Evolutionary conservation across 2,329 filamentous ascomycete genomes (phyloP).

Genomic region (Penicillium decumbens): DNA sequence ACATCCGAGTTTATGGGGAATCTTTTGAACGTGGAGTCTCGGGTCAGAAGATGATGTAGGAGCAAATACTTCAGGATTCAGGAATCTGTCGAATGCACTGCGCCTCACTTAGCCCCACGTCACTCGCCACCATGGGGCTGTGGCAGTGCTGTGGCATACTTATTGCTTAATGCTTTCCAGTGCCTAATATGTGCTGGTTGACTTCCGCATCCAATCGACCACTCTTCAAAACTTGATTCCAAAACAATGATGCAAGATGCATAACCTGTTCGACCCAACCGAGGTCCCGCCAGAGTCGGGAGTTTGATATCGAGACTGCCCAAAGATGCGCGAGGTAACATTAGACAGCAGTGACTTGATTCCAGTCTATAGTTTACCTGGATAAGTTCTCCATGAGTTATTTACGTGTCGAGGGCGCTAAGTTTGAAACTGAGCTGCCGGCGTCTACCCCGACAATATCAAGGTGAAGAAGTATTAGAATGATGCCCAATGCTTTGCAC

Average conservation of each 20-base stretch:
- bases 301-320: neutral
- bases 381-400: slow-evolving; percentile 7
- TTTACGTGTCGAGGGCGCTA: neutral
- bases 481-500: neutral
- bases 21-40: neutral
- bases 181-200: slow-evolving; percentile 5
- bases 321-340: neutral
- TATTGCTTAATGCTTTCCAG: neutral
- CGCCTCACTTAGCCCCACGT: slow-evolving; percentile 13
- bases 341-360: neutral
- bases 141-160: slow-evolving; percentile 2
- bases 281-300: neutral
- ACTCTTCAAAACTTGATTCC: slow-evolving; percentile 2
- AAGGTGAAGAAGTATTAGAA: neutral
- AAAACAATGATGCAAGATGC: neutral
- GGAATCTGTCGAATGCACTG: slow-evolving; percentile 10
- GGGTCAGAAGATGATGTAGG: neutral
- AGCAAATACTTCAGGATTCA: slow-evolving; percentile 7
- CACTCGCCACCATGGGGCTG: slow-evolving; percentile 15
- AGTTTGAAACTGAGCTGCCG: slow-evolving; percentile 9
- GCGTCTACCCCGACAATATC: slow-evolving; percentile 7
- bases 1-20: neutral
- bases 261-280: neutral
- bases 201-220: slow-evolving; percentile 4
- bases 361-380: neutral